phyloP scores from a whole-genome alignment of 2,329 filamentous ascomycete genomes.

The Ophiostoma himal-ulmi region DNA sequence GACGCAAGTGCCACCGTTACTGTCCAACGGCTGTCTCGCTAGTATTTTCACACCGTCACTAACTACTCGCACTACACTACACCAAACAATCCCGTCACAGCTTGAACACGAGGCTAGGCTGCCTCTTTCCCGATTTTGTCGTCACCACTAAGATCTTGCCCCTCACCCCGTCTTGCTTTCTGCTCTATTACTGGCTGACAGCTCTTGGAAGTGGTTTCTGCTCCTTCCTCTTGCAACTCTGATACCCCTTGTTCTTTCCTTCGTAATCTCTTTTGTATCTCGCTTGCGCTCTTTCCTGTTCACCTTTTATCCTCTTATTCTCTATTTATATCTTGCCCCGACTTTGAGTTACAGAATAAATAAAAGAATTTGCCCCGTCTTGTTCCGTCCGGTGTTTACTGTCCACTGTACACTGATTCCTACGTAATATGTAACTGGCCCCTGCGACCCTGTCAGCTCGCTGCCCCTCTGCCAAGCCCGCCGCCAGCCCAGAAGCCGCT shows the following conservation, averaged over 20 bases:
- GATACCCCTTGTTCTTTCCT: background rate
- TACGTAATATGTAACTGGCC: background rate
- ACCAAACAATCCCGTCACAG: background rate
- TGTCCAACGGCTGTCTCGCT: background rate
- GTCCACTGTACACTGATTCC: background rate
- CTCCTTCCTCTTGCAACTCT: background rate
- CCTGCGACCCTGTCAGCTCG: slow-evolving; percentile 10
- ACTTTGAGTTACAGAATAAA: background rate
- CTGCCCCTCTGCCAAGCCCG: slow-evolving; percentile 16
- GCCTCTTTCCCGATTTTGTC: slow-evolving; percentile 16
- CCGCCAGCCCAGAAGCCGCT: background rate
- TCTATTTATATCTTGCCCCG: background rate
- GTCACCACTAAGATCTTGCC: slow-evolving; percentile 9
- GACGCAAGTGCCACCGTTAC: background rate
- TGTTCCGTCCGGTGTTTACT: background rate
- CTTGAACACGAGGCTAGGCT: slow-evolving; percentile 21
- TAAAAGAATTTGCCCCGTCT: background rate
- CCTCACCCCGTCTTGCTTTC: background rate
- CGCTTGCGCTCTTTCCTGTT: background rate
- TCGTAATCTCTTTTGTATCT: background rate
- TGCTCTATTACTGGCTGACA: background rate
- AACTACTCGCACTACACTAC: background rate
- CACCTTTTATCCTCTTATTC: background rate
- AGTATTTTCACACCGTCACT: background rate
- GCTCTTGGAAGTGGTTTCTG: background rate